phyloP scores from a whole-genome alignment of 2,329 filamentous ascomycete species.

The Monosporascus sp. region DNA sequence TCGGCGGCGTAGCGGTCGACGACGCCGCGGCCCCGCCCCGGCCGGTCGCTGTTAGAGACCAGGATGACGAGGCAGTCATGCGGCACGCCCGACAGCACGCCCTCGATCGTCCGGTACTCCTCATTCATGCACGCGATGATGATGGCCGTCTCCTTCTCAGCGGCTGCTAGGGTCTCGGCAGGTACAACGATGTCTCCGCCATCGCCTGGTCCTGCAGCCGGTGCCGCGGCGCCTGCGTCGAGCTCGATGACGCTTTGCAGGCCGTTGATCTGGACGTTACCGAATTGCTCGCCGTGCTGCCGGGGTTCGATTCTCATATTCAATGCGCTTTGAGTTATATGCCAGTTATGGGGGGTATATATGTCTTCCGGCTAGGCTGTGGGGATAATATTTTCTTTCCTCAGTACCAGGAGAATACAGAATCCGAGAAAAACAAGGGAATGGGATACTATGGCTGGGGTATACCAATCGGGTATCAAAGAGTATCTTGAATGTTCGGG shows the following conservation, averaged over 20 bases:
- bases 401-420: background rate
- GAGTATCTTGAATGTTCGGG: no score
- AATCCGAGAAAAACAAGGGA: background rate
- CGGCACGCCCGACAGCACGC: conserved; percentile 25
- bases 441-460: background rate
- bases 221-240: background rate
- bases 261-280: conserved; percentile 1
- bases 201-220: background rate
- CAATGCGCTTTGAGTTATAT: background rate
- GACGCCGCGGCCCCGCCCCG: background rate
- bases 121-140: conserved; percentile 30
- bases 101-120: conserved; percentile 15
- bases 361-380: background rate
- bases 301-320: conserved; percentile 1
- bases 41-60: conserved; percentile 23
- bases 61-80: conserved; percentile 23
- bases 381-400: background rate
- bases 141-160: conserved; percentile 18
- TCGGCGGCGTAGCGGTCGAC: conserved; percentile 17
- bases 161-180: background rate
- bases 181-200: background rate
- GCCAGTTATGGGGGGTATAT: background rate
- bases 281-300: background rate
- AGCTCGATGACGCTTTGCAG: conserved; percentile 3
- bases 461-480: background rate